These are phyloP conservation scores for Ustilago sp. DNA, from an alignment of 1,284 basidiomycete species.

Conservation along the genomic window DNA sequence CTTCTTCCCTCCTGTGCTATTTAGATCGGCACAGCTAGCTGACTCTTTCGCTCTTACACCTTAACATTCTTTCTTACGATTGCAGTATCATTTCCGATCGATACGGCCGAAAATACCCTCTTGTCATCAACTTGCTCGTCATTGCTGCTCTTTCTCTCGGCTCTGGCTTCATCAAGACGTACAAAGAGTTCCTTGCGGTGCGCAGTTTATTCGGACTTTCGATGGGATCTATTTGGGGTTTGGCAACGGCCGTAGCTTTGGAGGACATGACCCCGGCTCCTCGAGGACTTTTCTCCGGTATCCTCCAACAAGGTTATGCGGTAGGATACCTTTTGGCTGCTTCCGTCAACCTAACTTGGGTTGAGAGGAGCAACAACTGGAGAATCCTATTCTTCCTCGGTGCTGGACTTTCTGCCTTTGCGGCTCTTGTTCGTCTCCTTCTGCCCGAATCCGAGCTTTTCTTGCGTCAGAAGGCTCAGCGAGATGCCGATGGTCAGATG, in stretches of 20 bases:
- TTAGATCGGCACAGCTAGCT: not conserved
- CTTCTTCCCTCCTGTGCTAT: not conserved
- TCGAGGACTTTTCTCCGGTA: slow-evolving; percentile 85
- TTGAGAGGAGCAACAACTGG: slow-evolving; percentile 71
- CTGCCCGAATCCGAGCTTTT: slow-evolving; percentile 87
- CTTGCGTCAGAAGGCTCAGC: slow-evolving; percentile 70
- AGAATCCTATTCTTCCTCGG: slow-evolving; percentile 72
- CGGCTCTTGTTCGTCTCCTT: slow-evolving; percentile 78
- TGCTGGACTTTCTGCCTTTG: slow-evolving; percentile 78
- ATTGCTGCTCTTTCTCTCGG: slow-evolving; percentile 79
- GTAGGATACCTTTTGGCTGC: slow-evolving; percentile 73
- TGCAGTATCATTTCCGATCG: slow-evolving; percentile 71
- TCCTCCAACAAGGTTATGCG: slow-evolving; percentile 86
- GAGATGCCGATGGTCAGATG: slow-evolving; percentile 58
- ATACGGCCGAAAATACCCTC: slow-evolving; percentile 91
- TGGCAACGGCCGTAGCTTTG: slow-evolving; percentile 73
- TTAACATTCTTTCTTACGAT: not conserved
- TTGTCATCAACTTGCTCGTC: slow-evolving; percentile 75
- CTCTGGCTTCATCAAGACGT: slow-evolving; percentile 72
- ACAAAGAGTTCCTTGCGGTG: slow-evolving; percentile 72
- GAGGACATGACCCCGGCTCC: slow-evolving; percentile 89
- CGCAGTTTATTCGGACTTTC: slow-evolving; percentile 73
- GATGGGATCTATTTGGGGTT: slow-evolving; percentile 74
- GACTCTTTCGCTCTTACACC: not conserved
- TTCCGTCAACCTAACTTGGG: slow-evolving; percentile 78